Evolutionary conservation across 371 early-diverging fungal species (phyloP).

Genomic region (Rhizopus stolonifer): DNA sequence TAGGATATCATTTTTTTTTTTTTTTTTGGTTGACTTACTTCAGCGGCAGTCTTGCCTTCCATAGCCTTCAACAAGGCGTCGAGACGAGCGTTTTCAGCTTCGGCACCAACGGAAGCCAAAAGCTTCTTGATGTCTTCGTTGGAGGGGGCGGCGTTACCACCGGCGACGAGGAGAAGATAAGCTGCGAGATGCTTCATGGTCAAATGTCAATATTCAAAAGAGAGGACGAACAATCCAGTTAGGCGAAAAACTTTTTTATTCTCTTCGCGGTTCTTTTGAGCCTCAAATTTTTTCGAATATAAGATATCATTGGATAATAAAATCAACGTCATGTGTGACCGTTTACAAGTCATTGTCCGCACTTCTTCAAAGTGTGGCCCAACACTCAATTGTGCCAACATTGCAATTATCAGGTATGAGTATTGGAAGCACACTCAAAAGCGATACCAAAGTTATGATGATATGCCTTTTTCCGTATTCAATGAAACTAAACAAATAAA

Average conservation of each 20-base stretch:
- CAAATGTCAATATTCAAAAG: constrained; percentile 26
- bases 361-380: too few species aligned
- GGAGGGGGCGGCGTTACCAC: constrained; percentile 79
- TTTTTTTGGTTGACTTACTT: constrained; percentile 38
- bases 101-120: constrained; percentile 89
- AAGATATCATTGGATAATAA: neutral
- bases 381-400: too few species aligned
- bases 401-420: too few species aligned
- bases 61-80: constrained; percentile 74
- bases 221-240: constrained; percentile 23
- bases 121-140: constrained; percentile 75
- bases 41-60: constrained; percentile 84
- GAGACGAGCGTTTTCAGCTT: constrained; percentile 78
- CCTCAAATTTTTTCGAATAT: constrained; percentile 8
- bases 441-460: too few species aligned
- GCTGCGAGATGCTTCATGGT: constrained; percentile 94
- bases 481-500: too few species aligned
- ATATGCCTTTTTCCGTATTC: too few species aligned
- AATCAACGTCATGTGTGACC: constrained; percentile 1
- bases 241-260: constrained; percentile 24
- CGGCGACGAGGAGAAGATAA: constrained; percentile 89
- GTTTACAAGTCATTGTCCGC: neutral
- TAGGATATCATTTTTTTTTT: neutral
- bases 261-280: constrained; percentile 4
- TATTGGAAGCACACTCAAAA: too few species aligned